Conservation (phyloP, 1,284 basidiomycete species). For the Trametes pubescens region DNA sequence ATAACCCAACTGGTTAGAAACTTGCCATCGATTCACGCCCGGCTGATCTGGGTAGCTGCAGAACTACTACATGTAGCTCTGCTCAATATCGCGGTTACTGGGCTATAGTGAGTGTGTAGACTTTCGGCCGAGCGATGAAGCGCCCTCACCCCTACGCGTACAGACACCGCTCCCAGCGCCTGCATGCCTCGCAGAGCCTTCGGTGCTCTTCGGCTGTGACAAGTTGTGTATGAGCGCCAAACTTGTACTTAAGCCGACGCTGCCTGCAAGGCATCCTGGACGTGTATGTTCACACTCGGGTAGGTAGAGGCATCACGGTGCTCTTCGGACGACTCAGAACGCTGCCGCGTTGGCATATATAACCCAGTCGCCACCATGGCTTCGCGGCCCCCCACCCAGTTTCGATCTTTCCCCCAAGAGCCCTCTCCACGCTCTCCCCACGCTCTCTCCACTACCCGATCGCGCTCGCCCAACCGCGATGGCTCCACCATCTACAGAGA, state of each 20-base stretch:
- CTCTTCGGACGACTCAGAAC: background rate
- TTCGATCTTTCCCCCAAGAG: no score
- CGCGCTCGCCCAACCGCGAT: background rate
- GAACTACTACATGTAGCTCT: no score
- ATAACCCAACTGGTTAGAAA: no score
- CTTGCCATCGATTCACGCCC: no score
- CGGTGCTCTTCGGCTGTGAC: background rate
- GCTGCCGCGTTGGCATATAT: background rate
- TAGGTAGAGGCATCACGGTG: background rate
- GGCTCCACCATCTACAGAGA: background rate
- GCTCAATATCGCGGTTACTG: no score
- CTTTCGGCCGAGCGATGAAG: background rate
- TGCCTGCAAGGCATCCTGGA: background rate
- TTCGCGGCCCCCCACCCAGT: no score
- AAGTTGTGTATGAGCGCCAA: conserved; percentile 1
- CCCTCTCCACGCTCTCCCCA: no score
- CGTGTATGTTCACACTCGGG: background rate
- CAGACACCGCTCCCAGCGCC: background rate
- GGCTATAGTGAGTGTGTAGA: no score
- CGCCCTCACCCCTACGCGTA: background rate
- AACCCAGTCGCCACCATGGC: background rate
- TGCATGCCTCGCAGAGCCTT: background rate
- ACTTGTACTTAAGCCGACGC: background rate
- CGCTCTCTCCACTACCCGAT: no score
- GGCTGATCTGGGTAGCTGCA: no score